Evolutionary conservation across 257 asterid species (phyloP), one percentile per base, ranked within the genome.

Genomic region (Dorcoceras hygrometricum): DNA sequence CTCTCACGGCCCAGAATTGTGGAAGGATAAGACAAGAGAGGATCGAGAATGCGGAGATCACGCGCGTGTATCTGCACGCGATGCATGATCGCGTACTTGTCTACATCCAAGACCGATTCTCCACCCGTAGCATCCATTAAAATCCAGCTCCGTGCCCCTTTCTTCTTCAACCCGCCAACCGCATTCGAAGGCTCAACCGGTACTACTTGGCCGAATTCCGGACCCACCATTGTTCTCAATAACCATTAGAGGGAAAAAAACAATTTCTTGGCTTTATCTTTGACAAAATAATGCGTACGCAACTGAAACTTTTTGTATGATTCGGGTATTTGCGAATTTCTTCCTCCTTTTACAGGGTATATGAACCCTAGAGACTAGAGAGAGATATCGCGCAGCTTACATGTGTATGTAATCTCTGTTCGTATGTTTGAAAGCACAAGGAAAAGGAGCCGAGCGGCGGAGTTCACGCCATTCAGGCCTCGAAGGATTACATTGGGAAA

Each of bases 31-130:
- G 91, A 84, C 59, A 89, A 66, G 5, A 87, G 80, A 22, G 98
- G 98, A 71, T 93, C 97, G 55, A 89, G 81, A 59, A 89, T 93
- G 10, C 97, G 87, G 59, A 89, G 93, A 81, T 93, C 96, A 26
- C 98, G 97, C 0, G 97, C 95, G 75, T 89, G 95, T 23, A 91
- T 89, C 80, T 87, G 94, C 67, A 85, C 95, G 43, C 96, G 91
- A 63, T 87, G 95, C 96, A 91, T 91, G 83, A 91, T 89, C 25
- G 82, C 84, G 50, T 89, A 89, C 68, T 91, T 91, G 57, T 91
- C 95, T 10, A 84, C 95, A 69, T 89, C 96, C 50, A 91, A 60
- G 0, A 82, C 43, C 7, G 66, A 59, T 57, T 91, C 98, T 5
- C 79, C 63, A 10, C 98, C 98, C 6, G 82, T 72, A 5, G 79